Evolutionary conservation across 139 green algal genomes (phyloP), one percentile per base, ranked within the genome.

Genomic region (Deuterostichococcus epilithicus): DNA sequence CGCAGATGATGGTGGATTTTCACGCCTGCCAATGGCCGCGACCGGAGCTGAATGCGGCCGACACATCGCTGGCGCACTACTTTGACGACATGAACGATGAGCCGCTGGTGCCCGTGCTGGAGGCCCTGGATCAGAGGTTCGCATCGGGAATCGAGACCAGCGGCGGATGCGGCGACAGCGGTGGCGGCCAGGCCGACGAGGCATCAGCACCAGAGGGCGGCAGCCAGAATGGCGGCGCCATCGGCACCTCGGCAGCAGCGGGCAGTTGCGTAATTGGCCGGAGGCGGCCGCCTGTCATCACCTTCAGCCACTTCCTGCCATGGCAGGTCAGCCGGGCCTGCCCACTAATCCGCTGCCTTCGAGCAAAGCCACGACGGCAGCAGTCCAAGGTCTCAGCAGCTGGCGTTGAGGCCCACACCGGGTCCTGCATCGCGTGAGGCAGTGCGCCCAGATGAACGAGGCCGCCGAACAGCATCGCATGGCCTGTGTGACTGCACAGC

Each of bases 221-320:
- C 8, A 67, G 33, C 13, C 13, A 25, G 8, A 13, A 52, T 52
- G 42, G 10, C 13, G 8, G 42, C 42, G 13, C 42, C 10, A 52
- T 8, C 42, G 13, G 13, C 42, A 52, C 10, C 42, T 8, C 8
- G 10, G 42, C 8, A 8, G 42, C 42, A 8, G 42, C 8, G 10
- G 42, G 42, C 8, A 23, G 42, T 13, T 13, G 10, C 13, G 42
- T 23, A 8, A 52, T 13, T 52, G n/a, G n/a, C n/a, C n/a, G n/a
- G n/a, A n/a, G n/a, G 42, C 72, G 82, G 47, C 73, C 80, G 3
- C 76, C 80, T 5, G 38, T 91, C 45, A 80, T 91, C 76, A 82
- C 78, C 34, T 86, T 89, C 79, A 83, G 70, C 10, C 85, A 91
- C 79, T 90, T 91, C 79, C 68, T 91, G 58, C 85, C 85, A 4